These are phyloP conservation scores for Triadica sebifera DNA, from an alignment of 345 rosid genomes.

Conservation along the genomic window DNA sequence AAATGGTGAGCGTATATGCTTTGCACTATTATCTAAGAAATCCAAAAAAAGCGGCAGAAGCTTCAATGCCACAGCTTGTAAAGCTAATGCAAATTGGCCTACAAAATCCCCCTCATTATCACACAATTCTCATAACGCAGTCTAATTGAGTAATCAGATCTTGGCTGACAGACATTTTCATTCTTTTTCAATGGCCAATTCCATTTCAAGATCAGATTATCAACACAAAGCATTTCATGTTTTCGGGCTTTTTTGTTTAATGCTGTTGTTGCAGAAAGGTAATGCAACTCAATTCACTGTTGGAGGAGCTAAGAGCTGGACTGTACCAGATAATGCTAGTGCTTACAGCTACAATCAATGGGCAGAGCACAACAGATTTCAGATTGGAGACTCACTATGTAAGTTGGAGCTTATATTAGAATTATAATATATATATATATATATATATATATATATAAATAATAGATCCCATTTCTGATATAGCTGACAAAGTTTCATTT, in stretches of 20 bases:
- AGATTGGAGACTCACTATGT: constrained; percentile 74
- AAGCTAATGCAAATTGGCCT: constrained; percentile 40
- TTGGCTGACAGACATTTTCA: neutral
- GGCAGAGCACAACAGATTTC: constrained; percentile 78
- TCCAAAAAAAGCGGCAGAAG: constrained; percentile 41
- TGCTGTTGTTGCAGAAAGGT: constrained; percentile 38
- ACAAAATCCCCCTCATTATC: constrained; percentile 49
- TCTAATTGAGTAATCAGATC: neutral
- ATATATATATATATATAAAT: no score
- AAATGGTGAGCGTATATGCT: constrained; percentile 56
- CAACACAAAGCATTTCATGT: constrained; percentile 16
- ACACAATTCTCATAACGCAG: constrained; percentile 24
- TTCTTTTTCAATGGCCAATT: constrained; percentile 23
- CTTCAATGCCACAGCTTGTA: constrained; percentile 54
- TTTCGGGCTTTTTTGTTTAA: constrained; percentile 40
- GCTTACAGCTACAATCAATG: constrained; percentile 46
- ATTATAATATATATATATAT: no score
- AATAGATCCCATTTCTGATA: no score
- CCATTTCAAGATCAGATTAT: constrained; percentile 19
- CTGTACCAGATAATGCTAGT: constrained; percentile 36
- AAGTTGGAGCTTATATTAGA: constrained; percentile 2
- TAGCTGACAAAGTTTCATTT: no score
- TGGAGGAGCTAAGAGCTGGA: constrained; percentile 71
- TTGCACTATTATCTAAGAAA: constrained; percentile 59
- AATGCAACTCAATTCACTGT: constrained; percentile 56